These are phyloP conservation scores for Nannizziopsis arthrosporioides DNA, from an alignment of 2,329 filamentous ascomycete genomes.

Conservation along the genomic window DNA sequence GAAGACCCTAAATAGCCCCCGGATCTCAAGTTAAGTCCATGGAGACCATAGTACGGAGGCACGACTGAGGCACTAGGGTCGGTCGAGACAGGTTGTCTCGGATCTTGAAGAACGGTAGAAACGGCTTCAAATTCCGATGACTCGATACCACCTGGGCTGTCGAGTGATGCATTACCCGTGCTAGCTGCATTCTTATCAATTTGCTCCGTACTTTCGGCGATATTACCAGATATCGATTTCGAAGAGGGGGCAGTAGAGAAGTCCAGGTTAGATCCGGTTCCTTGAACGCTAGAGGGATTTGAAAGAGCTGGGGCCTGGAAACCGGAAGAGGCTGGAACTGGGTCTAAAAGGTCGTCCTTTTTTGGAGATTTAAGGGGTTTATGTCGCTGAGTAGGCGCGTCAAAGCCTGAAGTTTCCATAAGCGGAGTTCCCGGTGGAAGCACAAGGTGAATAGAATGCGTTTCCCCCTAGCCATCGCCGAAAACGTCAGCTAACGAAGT, in stretches of 20 bases:
- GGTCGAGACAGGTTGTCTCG: not conserved
- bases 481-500: not conserved
- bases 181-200: not conserved
- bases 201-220: not conserved
- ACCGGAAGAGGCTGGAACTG: not conserved
- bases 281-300: not conserved
- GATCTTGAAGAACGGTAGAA: not conserved
- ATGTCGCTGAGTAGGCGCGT: not conserved
- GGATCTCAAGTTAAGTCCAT: not conserved
- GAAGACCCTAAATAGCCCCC: not conserved
- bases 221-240: not conserved
- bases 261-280: not conserved
- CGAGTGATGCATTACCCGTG: not conserved
- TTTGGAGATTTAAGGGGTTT: not conserved
- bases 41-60: not conserved
- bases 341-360: slow-evolving; percentile 4
- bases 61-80: not conserved
- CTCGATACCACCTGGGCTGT: not conserved
- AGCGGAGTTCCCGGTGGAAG: slow-evolving; percentile 28
- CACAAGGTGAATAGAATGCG: slow-evolving; percentile 30
- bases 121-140: not conserved
- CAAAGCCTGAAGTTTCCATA: slow-evolving; percentile 5
- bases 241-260: not conserved
- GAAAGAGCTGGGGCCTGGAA: not conserved
- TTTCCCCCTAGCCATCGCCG: not conserved